Percentiles rank a stretch among this genome's conserved stretches.
These are phyloP conservation scores for Lyophyllum decastes DNA, from an alignment of 768 basidiomycete species.

Conservation along the genomic window DNA sequence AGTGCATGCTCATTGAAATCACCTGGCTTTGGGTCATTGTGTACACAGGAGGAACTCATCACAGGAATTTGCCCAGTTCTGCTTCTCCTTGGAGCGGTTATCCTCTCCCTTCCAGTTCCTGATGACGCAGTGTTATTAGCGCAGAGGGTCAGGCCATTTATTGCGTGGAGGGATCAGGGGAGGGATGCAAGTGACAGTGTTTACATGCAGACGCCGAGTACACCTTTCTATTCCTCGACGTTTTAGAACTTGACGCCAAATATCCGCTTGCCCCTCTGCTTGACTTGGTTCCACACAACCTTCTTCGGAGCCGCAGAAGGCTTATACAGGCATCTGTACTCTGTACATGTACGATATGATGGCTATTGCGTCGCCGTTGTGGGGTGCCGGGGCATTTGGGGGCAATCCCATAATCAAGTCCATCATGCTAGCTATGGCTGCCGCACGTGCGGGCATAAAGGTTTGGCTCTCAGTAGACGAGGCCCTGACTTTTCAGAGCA, in stretches of 20 bases:
- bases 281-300: slow-evolving; percentile 24
- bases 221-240: slow-evolving; percentile 32
- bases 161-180: slow-evolving; percentile 28
- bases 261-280: slow-evolving; percentile 6
- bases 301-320: slow-evolving; percentile 32
- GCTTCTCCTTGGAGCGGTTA: slow-evolving; percentile 28
- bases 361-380: slow-evolving; percentile 28
- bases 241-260: slow-evolving; percentile 27
- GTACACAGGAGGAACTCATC: slow-evolving; percentile 34
- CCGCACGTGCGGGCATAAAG: slow-evolving; percentile 25
- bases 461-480: slow-evolving; percentile 27
- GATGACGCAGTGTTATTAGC: slow-evolving; percentile 26
- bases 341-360: slow-evolving; percentile 20
- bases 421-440: slow-evolving; percentile 27
- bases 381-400: slow-evolving; percentile 37
- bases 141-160: slow-evolving; percentile 20
- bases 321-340: slow-evolving; percentile 25
- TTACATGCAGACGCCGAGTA: slow-evolving; percentile 3
- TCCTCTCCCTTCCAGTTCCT: slow-evolving; percentile 29
- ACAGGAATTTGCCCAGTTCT: slow-evolving; percentile 31
- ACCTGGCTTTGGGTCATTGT: slow-evolving; percentile 32
- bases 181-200: slow-evolving; percentile 17
- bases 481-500: not conserved
- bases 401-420: slow-evolving; percentile 34
- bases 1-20: slow-evolving; percentile 27